A percentile compares a stretch with the other conserved stretches of the same genome.
These are phyloP conservation scores for Metschnikowia amazonensis DNA, from an alignment of 805 yeast genomes.

Conservation along the genomic window DNA sequence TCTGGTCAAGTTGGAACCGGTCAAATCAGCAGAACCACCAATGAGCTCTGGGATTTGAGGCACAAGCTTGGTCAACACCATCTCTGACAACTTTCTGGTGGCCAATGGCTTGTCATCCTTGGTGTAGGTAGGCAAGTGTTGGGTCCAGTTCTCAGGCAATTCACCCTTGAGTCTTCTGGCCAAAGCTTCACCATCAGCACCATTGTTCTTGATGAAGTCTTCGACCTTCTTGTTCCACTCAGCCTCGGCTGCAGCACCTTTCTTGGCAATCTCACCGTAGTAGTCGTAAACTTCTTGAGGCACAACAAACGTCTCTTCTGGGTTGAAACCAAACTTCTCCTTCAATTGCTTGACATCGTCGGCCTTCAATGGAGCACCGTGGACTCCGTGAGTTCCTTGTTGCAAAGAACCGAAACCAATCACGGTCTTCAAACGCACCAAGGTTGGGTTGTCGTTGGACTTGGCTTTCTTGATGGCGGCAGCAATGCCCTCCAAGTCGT, in stretches of 20 bases:
- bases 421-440: slow-evolving; percentile 83
- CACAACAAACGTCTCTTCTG: slow-evolving; percentile 72
- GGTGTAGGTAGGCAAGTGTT: slow-evolving; percentile 72
- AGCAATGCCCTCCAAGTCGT: slow-evolving; percentile 65
- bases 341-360: slow-evolving; percentile 90
- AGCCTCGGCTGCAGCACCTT: slow-evolving; percentile 64
- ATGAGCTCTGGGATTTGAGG: slow-evolving; percentile 77
- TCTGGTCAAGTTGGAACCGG: slow-evolving; percentile 94
- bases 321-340: slow-evolving; percentile 81
- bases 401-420: slow-evolving; percentile 90
- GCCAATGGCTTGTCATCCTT: slow-evolving; percentile 81
- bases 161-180: slow-evolving; percentile 71
- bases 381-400: slow-evolving; percentile 87
- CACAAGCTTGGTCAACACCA: slow-evolving; percentile 59
- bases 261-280: slow-evolving; percentile 53
- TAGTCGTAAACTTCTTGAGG: slow-evolving; percentile 78
- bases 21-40: slow-evolving; percentile 98
- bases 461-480: slow-evolving; percentile 80
- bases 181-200: slow-evolving; percentile 74
- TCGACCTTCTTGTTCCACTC: slow-evolving; percentile 71
- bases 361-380: slow-evolving; percentile 92
- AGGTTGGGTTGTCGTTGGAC: slow-evolving; percentile 80
- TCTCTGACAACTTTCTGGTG: slow-evolving; percentile 90
- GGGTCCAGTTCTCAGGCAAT: slow-evolving; percentile 81
- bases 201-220: slow-evolving; percentile 64